Base-by-base conservation (phyloP, 2,329 filamentous ascomycete species). In the Neophaeococcomyces aloes region DNA sequence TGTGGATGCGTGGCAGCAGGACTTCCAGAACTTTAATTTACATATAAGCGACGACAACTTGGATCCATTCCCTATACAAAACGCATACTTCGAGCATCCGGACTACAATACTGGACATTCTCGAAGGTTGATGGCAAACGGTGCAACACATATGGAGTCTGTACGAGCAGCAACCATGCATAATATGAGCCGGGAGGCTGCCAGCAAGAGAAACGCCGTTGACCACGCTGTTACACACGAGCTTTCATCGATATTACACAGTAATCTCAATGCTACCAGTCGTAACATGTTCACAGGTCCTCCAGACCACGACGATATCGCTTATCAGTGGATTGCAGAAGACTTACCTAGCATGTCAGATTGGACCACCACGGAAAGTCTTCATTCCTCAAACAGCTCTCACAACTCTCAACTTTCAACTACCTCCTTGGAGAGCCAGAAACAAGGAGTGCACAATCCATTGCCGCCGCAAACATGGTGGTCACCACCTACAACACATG, bases 11-110 rank as follows among this genome's bases (percentile, higher is more conserved):
- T 78, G 75, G 74, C 63, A 67, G 30, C 67, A 72, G 51, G 69
- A 72, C 46, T 64, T 76, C 34, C 68, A 75, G 46, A 69, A 70
- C 48, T 74, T 75, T 55, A 65, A 65, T 48, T 59, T 75, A 33
- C 66, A 70, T 37, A 58, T 65, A 49, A 61, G 68, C 13, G 60
- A 67, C 44, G 61, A 66, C 44, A 56, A 58, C 31, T 54, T 65
- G 13, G 39, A 35, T 21, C 18, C 30, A 19, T 35, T 35, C 27
- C 7, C 27, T 25, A 15, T 27, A 17, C 7, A 17, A 8, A 23
- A 30, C 6, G 3, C 19, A 15, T 14, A 35, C 19, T 29, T 35
- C n/a, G 31, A 34, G 7, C 31, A 42, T 8, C 17, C 21, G 7
- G 19, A 21, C n/a, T 29, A 29, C 14, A 35, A 13, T n/a, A 11